Evolutionary conservation across 164 flowering plant genomes (phyloP).

Genomic region (Kingdonia uniflora): DNA sequence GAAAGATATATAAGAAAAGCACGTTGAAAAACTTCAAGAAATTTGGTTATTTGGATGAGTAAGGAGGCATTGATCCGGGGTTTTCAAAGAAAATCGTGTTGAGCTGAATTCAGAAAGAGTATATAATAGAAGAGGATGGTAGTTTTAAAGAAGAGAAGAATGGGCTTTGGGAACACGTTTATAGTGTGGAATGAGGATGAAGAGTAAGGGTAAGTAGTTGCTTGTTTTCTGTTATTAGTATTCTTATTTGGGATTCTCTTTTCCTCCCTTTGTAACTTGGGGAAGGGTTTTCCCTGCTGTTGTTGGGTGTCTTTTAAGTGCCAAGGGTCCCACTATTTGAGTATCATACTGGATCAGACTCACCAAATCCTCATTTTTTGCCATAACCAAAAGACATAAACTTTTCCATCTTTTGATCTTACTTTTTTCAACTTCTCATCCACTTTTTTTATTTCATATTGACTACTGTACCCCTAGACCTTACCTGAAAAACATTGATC

Average conservation of each 20-base stretch:
- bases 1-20: too few species aligned
- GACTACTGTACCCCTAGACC: too few species aligned
- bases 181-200: constrained; percentile 21
- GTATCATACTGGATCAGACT: constrained; percentile 2
- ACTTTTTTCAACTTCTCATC: background rate
- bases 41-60: too few species aligned
- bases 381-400: constrained; percentile 6
- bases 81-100: background rate
- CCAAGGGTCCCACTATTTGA: background rate
- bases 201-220: constrained; percentile 18
- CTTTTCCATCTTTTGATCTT: background rate
- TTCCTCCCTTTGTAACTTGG: background rate
- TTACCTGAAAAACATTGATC: too few species aligned
- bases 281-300: constrained; percentile 11
- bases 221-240: constrained; percentile 9
- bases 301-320: constrained; percentile 8
- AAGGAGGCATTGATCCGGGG: background rate
- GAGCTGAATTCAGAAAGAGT: background rate
- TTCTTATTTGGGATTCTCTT: background rate
- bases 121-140: background rate
- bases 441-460: too few species aligned
- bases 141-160: background rate
- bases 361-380: background rate
- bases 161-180: constrained; percentile 30
- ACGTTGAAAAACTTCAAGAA: too few species aligned